Evolutionary conservation across 345 rosid genomes (phyloP), one percentile per base, ranked within the genome.

Genomic region (Gossypium turneri): DNA sequence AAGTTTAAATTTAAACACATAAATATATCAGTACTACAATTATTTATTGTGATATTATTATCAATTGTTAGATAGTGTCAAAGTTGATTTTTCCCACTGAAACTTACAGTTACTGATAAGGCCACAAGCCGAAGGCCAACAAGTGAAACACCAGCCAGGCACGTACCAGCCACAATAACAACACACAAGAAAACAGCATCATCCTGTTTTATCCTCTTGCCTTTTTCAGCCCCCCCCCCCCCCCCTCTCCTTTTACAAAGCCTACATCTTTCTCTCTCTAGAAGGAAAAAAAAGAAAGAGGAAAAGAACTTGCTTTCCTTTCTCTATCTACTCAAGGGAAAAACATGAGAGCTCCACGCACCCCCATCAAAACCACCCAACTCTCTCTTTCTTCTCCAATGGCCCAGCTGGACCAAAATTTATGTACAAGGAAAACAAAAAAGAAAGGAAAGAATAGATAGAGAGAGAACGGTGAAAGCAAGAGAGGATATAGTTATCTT

Each of bases 351-450:
- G 78, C 75, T 71, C 73, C 77, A 74, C 69, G 55, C 76, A 69
- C 52, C 69, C 53, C 29, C 34, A 43, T 64, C 60, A 67, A 74
- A 74, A 74, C n/a, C 76, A 63, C 72, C 83, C 72, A 78, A 52
- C 52, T 41, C 70, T 57, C 78, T 59, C 67, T 38, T 48, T 69
- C 82, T 77, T 79, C 87, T 78, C 66, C 82, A 80, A 83, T 86
- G 90, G 88, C 92, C 90, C 88, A 84, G 83, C 86, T 84, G 86
- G 88, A 83, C 86, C 88, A 82, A 81, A 80, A 78, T 80, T 76
- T 77, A 74, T 67, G 82, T 79, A 47, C 6, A 55, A 51, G 65
- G 69, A 74, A 74, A 71, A 71, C 43, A 70, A 77, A 78, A 75
- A 51, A 38, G 56, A 70, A 59, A 78, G 70, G 44, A 75, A 57